A percentile compares a stretch with the other conserved stretches of the same genome.
Evolutionary conservation across 345 rosid genomes (phyloP).

Genomic region (Eucalyptus microcorys): DNA sequence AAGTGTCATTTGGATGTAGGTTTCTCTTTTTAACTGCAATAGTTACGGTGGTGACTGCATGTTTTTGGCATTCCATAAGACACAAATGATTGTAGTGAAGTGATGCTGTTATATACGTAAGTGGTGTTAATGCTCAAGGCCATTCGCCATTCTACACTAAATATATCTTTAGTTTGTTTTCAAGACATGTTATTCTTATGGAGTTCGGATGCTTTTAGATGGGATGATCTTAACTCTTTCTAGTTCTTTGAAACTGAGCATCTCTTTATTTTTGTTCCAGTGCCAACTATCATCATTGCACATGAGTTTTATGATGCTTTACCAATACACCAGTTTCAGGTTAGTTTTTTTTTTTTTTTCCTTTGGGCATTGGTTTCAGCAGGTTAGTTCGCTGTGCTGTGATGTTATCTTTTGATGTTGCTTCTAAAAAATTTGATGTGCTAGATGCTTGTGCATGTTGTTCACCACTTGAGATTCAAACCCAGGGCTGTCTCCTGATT

Average conservation of each 20-base stretch:
- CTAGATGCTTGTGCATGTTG: not conserved
- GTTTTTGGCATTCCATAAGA: not conserved
- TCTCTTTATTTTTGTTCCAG: slow-evolving; percentile 25
- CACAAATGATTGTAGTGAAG: not conserved
- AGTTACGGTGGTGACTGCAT: not conserved
- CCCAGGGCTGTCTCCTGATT: not conserved
- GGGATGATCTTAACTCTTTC: not conserved
- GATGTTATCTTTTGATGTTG: not conserved
- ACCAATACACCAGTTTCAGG: slow-evolving; percentile 97
- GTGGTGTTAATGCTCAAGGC: not conserved
- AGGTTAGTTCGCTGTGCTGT: not conserved
- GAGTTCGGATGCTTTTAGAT: not conserved
- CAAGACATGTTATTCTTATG: not conserved
- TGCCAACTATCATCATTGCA: slow-evolving; percentile 70
- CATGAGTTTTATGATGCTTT: slow-evolving; percentile 97
- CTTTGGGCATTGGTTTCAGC: not conserved
- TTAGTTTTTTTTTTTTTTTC: slow-evolving; percentile 5
- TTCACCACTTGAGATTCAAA: not conserved
- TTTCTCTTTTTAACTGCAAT: not conserved
- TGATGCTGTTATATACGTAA: not conserved
- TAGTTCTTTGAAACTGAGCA: not conserved
- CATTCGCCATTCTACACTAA: not conserved
- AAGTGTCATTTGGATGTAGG: not conserved
- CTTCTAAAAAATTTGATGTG: not conserved
- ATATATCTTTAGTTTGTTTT: not conserved